phyloP scores from a whole-genome alignment of 352 stramenopile genomes.

The Thraustotheca clavata region DNA sequence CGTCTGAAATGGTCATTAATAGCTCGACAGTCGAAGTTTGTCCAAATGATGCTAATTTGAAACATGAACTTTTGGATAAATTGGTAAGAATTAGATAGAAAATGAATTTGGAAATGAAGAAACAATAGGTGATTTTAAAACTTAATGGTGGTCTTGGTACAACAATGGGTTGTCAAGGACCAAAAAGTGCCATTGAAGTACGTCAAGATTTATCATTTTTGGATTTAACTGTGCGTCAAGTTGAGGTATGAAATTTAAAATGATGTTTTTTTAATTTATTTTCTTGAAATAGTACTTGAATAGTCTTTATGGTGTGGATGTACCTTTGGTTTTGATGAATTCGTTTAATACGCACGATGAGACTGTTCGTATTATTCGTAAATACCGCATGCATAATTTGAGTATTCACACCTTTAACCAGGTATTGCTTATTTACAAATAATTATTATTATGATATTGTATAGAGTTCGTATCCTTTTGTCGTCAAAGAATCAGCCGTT shows the following conservation, averaged over 20 bases:
- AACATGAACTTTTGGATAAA: slow-evolving; percentile 92
- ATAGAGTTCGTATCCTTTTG: slow-evolving; percentile 85
- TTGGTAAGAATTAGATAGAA: slow-evolving; percentile 62
- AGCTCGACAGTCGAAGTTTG: slow-evolving; percentile 77
- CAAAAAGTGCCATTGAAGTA: slow-evolving; percentile 92
- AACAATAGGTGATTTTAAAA: slow-evolving; percentile 92
- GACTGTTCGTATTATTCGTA: slow-evolving; percentile 95
- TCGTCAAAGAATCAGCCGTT: slow-evolving; percentile 86
- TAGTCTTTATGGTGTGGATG: slow-evolving; percentile 88
- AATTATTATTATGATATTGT: background rate
- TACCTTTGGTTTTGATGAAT: slow-evolving; percentile 99
- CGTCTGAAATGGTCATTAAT: slow-evolving; percentile 57
- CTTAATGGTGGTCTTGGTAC: slow-evolving; percentile 99
- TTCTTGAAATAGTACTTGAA: slow-evolving; percentile 69
- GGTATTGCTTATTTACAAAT: slow-evolving; percentile 12
- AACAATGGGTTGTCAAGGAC: slow-evolving; percentile 93
- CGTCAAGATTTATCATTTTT: slow-evolving; percentile 93
- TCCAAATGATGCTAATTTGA: slow-evolving; percentile 87
- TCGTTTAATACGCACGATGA: slow-evolving; percentile 99
- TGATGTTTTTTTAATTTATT: background rate
- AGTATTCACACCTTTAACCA: slow-evolving; percentile 94
- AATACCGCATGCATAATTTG: slow-evolving; percentile 95
- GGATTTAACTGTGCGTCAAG: slow-evolving; percentile 98
- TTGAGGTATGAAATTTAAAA: slow-evolving; percentile 51
- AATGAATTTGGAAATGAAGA: background rate